Evolutionary conservation across 176 grass and related monocot species (phyloP), one percentile per base, ranked within the genome.

Genomic region (Cenchrus purpureus): DNA sequence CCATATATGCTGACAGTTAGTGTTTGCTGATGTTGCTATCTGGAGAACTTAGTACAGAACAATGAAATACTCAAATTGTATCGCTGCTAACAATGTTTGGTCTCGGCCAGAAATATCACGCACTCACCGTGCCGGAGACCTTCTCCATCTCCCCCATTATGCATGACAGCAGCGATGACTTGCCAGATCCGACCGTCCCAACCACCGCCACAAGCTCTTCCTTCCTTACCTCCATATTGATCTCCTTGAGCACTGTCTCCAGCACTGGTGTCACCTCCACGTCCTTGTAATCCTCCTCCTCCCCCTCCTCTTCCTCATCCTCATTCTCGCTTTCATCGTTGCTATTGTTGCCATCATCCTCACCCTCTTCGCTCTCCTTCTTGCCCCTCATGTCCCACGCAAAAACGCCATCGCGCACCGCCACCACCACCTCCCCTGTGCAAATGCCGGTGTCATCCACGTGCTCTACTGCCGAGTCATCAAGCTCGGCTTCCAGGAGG

Each of bases 71-170:
- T 46, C 45, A 9, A 46, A 46, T 46, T 46, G 45, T 46, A 40
- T 40, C 37, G 37, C 37, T 40, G 37, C 37, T 40, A 46, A 46
- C 45, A 46, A 6, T 9, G 45, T 9, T 46, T 46, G 45, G 45
- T 46, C 45, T 8, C 1, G 6, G 45, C 8, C 45, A 50, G 48
- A 50, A 50, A 10, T 50, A 50, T 50, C 8, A 50, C 6, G 13
- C 16, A 68, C 82, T 81, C 20, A 94, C 92, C 81, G 53, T 79
- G 68, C 92, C 89, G 40, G 89, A 82, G 81, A 91, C 9, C 87
- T 91, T 94, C 34, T 74, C 86, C 92, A 89, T 94, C 72, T 94
- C 92, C 10, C 92, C 89, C 70, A 91, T 83, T 61, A 94, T 73
- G 73, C 92, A 87, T 8, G 89, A 87, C 11, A 94, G 84, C 72